Evolutionary conservation across 306 rosid genomes (phyloP).

Genomic region (Malus sylvestris): DNA sequence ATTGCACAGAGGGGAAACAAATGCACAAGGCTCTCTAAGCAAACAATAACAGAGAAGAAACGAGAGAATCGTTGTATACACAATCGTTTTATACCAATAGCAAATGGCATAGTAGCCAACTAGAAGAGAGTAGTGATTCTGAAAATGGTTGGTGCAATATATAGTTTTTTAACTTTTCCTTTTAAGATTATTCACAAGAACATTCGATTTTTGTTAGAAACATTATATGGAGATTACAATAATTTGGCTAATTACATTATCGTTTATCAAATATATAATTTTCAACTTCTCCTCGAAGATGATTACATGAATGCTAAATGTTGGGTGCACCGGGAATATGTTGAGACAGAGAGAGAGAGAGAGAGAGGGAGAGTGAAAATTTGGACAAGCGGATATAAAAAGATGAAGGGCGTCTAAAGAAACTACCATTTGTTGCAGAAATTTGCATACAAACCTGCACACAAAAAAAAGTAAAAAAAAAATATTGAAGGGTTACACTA

Average conservation of each 20-base stretch:
- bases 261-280: neutral
- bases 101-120: neutral
- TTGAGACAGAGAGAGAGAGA: too few species aligned
- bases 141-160: too few species aligned
- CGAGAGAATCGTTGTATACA: neutral
- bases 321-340: too few species aligned
- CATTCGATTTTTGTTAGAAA: too few species aligned
- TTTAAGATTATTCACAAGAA: too few species aligned
- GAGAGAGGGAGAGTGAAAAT: neutral
- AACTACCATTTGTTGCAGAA: slow-evolving; percentile 73
- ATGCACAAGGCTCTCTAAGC: neutral
- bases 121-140: neutral
- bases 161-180: too few species aligned
- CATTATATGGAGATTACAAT: too few species aligned
- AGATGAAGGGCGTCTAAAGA: neutral
- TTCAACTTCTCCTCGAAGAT: neutral
- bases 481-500: neutral
- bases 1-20: neutral
- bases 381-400: neutral
- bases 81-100: neutral
- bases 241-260: neutral
- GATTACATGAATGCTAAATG: neutral
- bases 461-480: slow-evolving; percentile 1
- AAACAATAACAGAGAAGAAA: neutral
- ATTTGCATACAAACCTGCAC: slow-evolving; percentile 77